These are phyloP conservation scores for Raddia guianensis DNA, from an alignment of 176 grass and related monocot species.

Conservation along the genomic window DNA sequence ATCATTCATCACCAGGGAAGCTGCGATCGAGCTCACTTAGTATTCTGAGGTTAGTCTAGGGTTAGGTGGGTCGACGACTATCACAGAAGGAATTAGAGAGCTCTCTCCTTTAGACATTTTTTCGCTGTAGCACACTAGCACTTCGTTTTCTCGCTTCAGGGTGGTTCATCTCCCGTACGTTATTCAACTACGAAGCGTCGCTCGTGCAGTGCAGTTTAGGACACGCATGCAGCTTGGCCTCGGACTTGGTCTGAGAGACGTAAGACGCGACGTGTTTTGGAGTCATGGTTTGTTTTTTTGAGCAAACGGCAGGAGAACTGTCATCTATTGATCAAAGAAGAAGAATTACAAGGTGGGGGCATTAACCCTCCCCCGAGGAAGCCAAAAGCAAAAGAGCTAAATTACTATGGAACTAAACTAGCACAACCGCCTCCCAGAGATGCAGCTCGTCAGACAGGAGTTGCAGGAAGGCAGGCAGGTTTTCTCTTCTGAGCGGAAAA, in stretches of 20 bases:
- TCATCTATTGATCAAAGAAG: too few species aligned
- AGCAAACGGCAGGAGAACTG: too few species aligned
- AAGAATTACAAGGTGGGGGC: too few species aligned
- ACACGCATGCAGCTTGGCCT: slow-evolving; percentile 1
- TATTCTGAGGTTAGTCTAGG: slow-evolving; percentile 43
- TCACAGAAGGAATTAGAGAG: slow-evolving; percentile 9
- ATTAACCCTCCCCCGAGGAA: too few species aligned
- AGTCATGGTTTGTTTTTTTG: background rate
- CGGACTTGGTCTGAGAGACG: background rate
- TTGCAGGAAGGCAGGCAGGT: too few species aligned
- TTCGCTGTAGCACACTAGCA: slow-evolving; percentile 20
- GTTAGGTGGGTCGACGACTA: slow-evolving; percentile 43
- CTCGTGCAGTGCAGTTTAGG: background rate
- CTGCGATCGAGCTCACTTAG: background rate
- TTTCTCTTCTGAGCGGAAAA: too few species aligned
- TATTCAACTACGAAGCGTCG: slow-evolving; percentile 22
- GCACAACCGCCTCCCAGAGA: too few species aligned
- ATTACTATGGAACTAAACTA: too few species aligned
- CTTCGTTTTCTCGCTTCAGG: slow-evolving; percentile 27
- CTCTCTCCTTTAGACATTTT: background rate
- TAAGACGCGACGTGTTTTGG: background rate
- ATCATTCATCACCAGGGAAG: background rate
- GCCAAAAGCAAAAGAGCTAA: too few species aligned
- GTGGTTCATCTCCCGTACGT: slow-evolving; percentile 42
- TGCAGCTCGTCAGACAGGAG: too few species aligned